phyloP scores from a whole-genome alignment of 2,329 filamentous ascomycete genomes.

The Colletotrichum aenigma region DNA sequence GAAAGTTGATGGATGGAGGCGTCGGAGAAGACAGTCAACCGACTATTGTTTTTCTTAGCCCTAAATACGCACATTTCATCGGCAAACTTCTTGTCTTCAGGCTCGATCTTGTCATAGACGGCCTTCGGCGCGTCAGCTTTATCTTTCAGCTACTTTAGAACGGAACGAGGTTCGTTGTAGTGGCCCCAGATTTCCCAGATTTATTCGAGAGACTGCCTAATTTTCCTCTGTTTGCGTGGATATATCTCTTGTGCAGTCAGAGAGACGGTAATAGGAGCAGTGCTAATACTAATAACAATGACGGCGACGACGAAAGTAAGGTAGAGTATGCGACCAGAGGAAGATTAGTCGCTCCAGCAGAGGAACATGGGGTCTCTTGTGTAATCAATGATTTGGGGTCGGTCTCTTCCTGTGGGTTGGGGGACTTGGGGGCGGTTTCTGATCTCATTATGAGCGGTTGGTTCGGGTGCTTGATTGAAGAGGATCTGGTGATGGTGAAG shows the following conservation, averaged over 20 bases:
- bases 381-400: rapidly evolving
- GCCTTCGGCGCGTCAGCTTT: not conserved
- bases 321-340: rapidly evolving
- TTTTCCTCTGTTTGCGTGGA: rapidly evolving
- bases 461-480: not conserved
- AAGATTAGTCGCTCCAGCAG: too few species aligned
- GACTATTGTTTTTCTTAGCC: not conserved
- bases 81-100: not conserved
- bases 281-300: rapidly evolving
- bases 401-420: rapidly evolving
- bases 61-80: not conserved
- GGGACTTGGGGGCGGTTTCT: rapidly evolving
- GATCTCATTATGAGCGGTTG: rapidly evolving
- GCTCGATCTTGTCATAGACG: not conserved
- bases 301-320: rapidly evolving
- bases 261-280: rapidly evolving
- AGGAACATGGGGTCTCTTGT: too few species aligned
- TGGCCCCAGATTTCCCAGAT: rapidly evolving
- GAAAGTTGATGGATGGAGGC: too few species aligned
- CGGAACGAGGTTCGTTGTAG: not conserved
- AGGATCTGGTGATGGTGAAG: not conserved
- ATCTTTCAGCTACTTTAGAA: not conserved
- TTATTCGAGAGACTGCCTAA: rapidly evolving
- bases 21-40: too few species aligned
- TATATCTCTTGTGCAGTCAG: rapidly evolving